Evolutionary conservation across 2,329 filamentous ascomycete species (phyloP).

Genomic region (Helminthosporium solani): DNA sequence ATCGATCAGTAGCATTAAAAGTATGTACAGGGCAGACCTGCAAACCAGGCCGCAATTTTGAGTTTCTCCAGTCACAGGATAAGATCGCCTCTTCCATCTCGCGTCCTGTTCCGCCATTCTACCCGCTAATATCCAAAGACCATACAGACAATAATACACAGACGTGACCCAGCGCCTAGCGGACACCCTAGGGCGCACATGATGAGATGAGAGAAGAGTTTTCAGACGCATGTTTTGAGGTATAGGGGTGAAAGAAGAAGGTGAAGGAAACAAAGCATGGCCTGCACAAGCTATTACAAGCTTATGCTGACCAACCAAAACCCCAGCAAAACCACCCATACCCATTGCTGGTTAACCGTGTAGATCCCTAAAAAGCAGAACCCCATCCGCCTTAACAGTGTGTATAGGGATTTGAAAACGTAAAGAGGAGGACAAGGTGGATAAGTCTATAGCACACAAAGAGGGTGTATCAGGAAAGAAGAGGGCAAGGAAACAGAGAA

Average conservation of each 20-base stretch:
- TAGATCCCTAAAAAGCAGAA: conserved; percentile 16
- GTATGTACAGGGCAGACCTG: conserved; percentile 21
- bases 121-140: conserved; percentile 9
- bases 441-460: conserved; percentile 20
- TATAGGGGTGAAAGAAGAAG: background rate
- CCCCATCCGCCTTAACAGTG: conserved; percentile 3
- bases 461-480: conserved; percentile 9
- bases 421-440: conserved; percentile 5
- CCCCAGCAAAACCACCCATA: too few relatives aligned
- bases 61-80: background rate
- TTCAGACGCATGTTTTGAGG: conserved; percentile 5
- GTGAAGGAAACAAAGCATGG: conserved; percentile 14
- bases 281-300: conserved; percentile 22
- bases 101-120: background rate
- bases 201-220: conserved; percentile 10
- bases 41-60: conserved; percentile 18
- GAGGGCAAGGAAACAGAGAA: conserved; percentile 13
- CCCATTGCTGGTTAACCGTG: conserved; percentile 24
- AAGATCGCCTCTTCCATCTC: background rate
- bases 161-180: conserved; percentile 24
- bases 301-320: conserved; percentile 1
- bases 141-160: conserved; percentile 26
- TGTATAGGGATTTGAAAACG: conserved; percentile 2
- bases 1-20: conserved; percentile 28
- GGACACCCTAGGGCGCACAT: conserved; percentile 12